phyloP scores from a whole-genome alignment of 1,139 yeast species.

The Candida tetrigidarum region DNA sequence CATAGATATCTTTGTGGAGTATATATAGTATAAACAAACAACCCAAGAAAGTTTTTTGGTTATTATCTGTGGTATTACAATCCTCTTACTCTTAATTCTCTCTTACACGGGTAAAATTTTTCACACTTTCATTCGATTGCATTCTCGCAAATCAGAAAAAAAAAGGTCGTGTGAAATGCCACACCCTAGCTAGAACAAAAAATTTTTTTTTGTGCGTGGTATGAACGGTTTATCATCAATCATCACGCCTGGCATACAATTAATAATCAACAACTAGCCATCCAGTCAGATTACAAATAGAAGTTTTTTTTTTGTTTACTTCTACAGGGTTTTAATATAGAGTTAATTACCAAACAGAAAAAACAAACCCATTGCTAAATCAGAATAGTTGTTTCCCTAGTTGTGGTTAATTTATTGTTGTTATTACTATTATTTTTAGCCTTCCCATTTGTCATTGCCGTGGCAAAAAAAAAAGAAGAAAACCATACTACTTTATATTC shows the following conservation, averaged over 20 bases:
- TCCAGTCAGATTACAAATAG: too few species aligned
- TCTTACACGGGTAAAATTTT: too few species aligned
- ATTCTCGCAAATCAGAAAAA: neutral
- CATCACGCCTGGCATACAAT: neutral
- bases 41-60: neutral
- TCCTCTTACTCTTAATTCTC: too few species aligned
- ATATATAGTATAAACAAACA: too few species aligned
- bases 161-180: neutral
- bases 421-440: neutral
- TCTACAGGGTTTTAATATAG: too few species aligned
- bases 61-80: neutral
- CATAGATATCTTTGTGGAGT: neutral
- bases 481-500: neutral
- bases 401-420: neutral
- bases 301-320: too few species aligned
- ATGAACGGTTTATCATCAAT: neutral
- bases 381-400: neutral
- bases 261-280: neutral
- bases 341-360: neutral
- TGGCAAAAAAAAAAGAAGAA: neutral
- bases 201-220: neutral
- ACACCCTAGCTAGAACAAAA: too few species aligned
- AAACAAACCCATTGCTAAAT: neutral
- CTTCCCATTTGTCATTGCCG: conserved; percentile 1
- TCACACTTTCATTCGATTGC: neutral